These are phyloP conservation scores for Telfairia occidentalis DNA, from an alignment of 331 rosid species.

Conservation along the genomic window DNA sequence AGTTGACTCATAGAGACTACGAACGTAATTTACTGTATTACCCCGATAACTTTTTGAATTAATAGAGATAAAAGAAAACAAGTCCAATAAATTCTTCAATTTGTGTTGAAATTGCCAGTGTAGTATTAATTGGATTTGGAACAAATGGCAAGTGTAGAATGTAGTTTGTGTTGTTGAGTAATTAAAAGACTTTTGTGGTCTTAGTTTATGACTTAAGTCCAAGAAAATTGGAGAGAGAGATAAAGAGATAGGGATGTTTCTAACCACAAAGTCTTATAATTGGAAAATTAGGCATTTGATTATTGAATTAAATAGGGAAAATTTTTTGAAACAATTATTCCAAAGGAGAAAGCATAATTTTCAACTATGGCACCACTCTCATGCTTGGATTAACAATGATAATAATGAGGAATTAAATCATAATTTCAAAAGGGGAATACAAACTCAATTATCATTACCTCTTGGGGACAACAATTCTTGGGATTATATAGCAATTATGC, in stretches of 20 bases:
- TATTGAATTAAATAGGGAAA: not conserved
- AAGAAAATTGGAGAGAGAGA: not conserved
- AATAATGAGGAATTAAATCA: not conserved
- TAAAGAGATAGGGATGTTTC: not conserved
- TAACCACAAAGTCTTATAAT: not conserved
- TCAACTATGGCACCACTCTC: not conserved
- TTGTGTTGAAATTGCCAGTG: not conserved
- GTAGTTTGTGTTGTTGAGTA: not conserved
- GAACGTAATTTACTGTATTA: not conserved
- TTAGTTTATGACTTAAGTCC: constrained; percentile 6
- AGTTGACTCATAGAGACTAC: not conserved
- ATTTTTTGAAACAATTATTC: not conserved
- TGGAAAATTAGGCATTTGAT: not conserved
- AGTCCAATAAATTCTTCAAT: not conserved
- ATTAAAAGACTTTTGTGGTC: constrained; percentile 9
- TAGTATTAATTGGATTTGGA: not conserved
- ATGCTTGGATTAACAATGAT: not conserved
- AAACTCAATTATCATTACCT: not conserved
- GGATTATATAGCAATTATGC: too few relatives aligned
- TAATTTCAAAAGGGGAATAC: not conserved
- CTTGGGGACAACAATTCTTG: not conserved
- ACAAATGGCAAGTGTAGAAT: not conserved
- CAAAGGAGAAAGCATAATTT: not conserved
- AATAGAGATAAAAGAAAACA: not conserved
- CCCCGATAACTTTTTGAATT: not conserved